Percentiles rank a stretch among this genome's conserved stretches.
These are phyloP conservation scores for Apiotrichum laibachii DNA, from an alignment of 1,284 basidiomycete genomes.

Conservation along the genomic window DNA sequence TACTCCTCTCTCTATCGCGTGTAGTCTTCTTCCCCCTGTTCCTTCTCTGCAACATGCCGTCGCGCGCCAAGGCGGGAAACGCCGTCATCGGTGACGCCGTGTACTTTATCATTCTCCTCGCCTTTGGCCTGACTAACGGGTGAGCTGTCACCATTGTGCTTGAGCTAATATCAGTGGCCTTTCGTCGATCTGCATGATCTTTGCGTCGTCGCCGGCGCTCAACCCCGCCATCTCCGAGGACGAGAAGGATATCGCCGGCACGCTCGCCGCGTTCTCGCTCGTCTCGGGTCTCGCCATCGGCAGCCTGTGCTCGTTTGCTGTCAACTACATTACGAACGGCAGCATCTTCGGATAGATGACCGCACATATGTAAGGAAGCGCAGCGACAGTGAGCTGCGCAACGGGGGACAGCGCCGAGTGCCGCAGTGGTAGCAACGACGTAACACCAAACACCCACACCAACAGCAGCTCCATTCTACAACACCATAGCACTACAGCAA, in stretches of 20 bases:
- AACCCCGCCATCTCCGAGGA: constrained; percentile 53
- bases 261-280: constrained; percentile 71
- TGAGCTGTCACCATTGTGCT: constrained; percentile 58
- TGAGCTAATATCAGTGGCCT: constrained; percentile 37
- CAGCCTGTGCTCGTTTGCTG: constrained; percentile 72
- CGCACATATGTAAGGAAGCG: too few relatives aligned
- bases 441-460: too few relatives aligned
- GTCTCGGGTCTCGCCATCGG: constrained; percentile 72
- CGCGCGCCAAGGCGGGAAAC: constrained; percentile 31
- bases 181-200: constrained; percentile 48
- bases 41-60: constrained; percentile 67
- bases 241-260: constrained; percentile 79
- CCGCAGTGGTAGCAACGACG: too few relatives aligned
- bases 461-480: too few relatives aligned
- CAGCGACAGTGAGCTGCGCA: too few relatives aligned
- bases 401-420: too few relatives aligned
- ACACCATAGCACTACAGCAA: too few relatives aligned
- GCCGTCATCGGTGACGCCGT: constrained; percentile 68
- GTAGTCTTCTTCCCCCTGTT: constrained; percentile 76
- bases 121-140: constrained; percentile 74
- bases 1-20: constrained; percentile 62
- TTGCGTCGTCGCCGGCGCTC: constrained; percentile 44
- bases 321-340: constrained; percentile 48
- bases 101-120: constrained; percentile 69
- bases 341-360: constrained; percentile 20